Base-by-base conservation (phyloP, 768 basidiomycete species). In the Lactarius pseudohatsudake region DNA sequence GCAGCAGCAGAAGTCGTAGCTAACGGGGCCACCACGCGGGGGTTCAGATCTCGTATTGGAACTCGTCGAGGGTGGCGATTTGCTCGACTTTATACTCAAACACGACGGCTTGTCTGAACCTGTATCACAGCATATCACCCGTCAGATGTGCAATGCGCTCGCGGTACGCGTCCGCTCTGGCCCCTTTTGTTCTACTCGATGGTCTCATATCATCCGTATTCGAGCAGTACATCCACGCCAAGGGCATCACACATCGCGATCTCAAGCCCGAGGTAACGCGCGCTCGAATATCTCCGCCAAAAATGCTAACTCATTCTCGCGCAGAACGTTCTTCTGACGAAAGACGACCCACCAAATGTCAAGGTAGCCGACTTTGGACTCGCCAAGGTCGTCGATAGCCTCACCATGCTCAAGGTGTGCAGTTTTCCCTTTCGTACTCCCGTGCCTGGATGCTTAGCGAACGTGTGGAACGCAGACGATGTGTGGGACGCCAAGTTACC, bases 331-430 rank as follows among this genome's bases (percentile, higher is more conserved):
- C 83, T 96, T 2, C 76, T 97, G n/a, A 95, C 94, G 1, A 79
- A 74, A 11, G 84, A 87, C 50, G 69, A 80, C 2, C 91, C 90
- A 0, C 90, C 90, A 0, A 76, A 78, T 1, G 86, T 92, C 71
- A 98, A 98, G 74, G 89, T 98, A 18, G 96, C 96, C 2, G 96
- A 98, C 76, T 99, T 97, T 74, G 96, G 96, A 4, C 84, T 98
- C 8, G 96, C 96, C 1, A 99, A 98, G 75, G 86, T 90, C n/a
- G 86, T 92, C 28, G 87, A 92, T 69, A 87, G 86, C 69, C 74
- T 85, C 70, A 93, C 91, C 0, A 89, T 90, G 84, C 77, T 94
- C 15, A 83, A 83, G 70, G 92, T 93, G 69, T 76, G 32, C 59
- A 5, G 28, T 16, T 38, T 38, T 45, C 34, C n/a, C 5, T 47